These are phyloP conservation scores for Fusarium mexicanum DNA, from an alignment of 2,329 filamentous ascomycete species.

Conservation along the genomic window DNA sequence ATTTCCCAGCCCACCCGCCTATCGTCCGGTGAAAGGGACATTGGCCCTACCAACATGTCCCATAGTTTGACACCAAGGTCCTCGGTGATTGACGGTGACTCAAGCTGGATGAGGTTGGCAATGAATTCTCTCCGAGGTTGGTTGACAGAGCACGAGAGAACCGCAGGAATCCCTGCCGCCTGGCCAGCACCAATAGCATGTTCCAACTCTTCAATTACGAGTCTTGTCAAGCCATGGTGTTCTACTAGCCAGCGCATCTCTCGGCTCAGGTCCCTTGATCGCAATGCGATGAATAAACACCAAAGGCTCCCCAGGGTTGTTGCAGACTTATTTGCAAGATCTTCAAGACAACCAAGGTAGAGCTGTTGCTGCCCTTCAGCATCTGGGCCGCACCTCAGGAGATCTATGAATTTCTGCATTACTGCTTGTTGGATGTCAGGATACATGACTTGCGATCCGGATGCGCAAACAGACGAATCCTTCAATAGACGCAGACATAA, in stretches of 20 bases:
- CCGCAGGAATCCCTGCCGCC: constrained; percentile 52
- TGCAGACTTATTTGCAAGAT: constrained; percentile 70
- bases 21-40: constrained; percentile 67
- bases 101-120: constrained; percentile 65
- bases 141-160: constrained; percentile 60
- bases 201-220: constrained; percentile 73
- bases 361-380: constrained; percentile 67
- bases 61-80: constrained; percentile 74
- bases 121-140: constrained; percentile 67
- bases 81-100: constrained; percentile 68
- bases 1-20: constrained; percentile 76
- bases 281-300: constrained; percentile 64
- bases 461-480: constrained; percentile 69
- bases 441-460: constrained; percentile 65
- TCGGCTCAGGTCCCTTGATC: constrained; percentile 51
- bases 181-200: constrained; percentile 54
- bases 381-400: constrained; percentile 67
- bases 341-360: constrained; percentile 72
- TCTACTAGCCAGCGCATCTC: constrained; percentile 68
- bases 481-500: constrained; percentile 74
- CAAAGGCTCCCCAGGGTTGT: constrained; percentile 79
- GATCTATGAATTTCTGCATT: constrained; percentile 65
- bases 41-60: constrained; percentile 75
- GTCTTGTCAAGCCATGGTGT: constrained; percentile 68
- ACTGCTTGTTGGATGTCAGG: constrained; percentile 72